These are phyloP conservation scores for Prunus armeniaca DNA, from an alignment of 306 rosid species.

Conservation along the genomic window DNA sequence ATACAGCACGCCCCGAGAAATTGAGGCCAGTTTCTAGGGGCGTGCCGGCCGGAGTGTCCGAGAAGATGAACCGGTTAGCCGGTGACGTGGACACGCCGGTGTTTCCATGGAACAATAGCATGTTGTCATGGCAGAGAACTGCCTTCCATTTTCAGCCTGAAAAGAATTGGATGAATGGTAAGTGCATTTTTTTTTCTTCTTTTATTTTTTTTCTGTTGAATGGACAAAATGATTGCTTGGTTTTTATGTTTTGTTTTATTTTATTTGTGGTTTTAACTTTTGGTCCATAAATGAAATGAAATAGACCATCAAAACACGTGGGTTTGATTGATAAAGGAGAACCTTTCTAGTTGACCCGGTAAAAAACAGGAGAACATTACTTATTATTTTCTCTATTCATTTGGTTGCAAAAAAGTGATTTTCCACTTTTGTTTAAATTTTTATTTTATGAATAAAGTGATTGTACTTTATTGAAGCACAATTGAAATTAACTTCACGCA, in stretches of 20 bases:
- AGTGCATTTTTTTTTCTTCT: not conserved
- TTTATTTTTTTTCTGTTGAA: not conserved
- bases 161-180: constrained; percentile 96
- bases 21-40: constrained; percentile 53
- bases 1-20: not conserved
- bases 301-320: not conserved
- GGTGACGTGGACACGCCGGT: not conserved
- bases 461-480: too few relatives aligned
- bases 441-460: not conserved
- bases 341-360: not conserved
- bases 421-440: not conserved
- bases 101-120: constrained; percentile 68
- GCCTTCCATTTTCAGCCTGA: constrained; percentile 88
- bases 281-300: not conserved
- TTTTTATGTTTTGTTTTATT: not conserved
- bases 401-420: not conserved
- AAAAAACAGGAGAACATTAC: too few relatives aligned
- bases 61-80: constrained; percentile 45
- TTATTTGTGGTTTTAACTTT: not conserved
- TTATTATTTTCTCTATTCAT: not conserved
- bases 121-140: constrained; percentile 91
- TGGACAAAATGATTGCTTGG: not conserved
- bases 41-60: constrained; percentile 60
- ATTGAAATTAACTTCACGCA: too few relatives aligned
- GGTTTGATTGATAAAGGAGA: not conserved